Base-by-base conservation (phyloP, 1,139 yeast genomes). In the Tardiomyces blankii region DNA sequence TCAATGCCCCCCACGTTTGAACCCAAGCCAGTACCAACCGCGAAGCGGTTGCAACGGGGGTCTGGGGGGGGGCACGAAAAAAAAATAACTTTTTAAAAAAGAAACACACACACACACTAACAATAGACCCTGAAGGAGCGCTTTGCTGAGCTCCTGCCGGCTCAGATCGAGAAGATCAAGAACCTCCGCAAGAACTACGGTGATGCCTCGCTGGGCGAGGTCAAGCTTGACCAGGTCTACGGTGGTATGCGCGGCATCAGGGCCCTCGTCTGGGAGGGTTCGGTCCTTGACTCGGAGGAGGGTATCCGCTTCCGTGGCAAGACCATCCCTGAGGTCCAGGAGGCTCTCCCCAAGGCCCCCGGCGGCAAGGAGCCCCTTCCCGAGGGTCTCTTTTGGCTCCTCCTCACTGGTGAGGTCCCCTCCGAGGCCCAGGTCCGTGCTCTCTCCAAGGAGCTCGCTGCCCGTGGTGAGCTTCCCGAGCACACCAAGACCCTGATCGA, bases 241-340 rank as follows among this genome's bases (percentile, higher is more conserved):
- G 98, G 97, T 77, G 98, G 98, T 78, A 87, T 86, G 96, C 82
- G 96, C 73, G 96, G 96, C 69, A 85, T 89, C 73, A 86, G 86
- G 73, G 95, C 96, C 63, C 77, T 91, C 60, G 96, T 91, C 51
- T 91, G 97, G 97, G 97, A 91, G 77, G 98, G 98, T 62, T 89
- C 97, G 48, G 98, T 91, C 48, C 77, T 91, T 68, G 98, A 91
- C 72, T 94, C 98, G 59, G 83, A 83, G 57, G 98, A 91, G 73
- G 98, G 98, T 65, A 91, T 91, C 68, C 82, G 96, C 68, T 91
- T 91, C 81, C 87, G 97, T 75, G 97, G 97, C 63, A 79, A 82
- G 72, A 89, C 98, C 61, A 91, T 91, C 61, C 96, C 97, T 56
- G 97, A 91, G 62, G 79, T 89, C 66, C 95, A 86, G 71, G 75